Conservation (phyloP, 805 yeast species). For the Spathaspora hagerdaliae region DNA sequence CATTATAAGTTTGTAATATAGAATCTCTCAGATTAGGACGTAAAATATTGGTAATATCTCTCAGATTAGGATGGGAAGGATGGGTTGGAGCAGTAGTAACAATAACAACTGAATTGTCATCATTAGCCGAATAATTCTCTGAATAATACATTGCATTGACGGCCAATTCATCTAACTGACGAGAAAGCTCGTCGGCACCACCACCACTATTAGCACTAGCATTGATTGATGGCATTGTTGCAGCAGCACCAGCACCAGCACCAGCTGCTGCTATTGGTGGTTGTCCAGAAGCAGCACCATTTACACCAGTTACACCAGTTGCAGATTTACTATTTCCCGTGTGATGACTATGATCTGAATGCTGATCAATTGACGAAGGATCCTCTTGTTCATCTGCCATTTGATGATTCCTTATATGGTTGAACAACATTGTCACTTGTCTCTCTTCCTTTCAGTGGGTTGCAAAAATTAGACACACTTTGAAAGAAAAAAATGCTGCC, state of each 20-base stretch:
- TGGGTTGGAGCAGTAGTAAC: neutral
- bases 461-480: too few species aligned
- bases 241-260: neutral
- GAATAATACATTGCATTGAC: slow-evolving; percentile 1
- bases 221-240: neutral
- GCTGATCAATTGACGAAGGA: neutral
- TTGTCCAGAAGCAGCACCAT: too few species aligned
- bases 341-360: neutral
- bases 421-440: too few species aligned
- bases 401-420: too few species aligned
- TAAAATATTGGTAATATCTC: too few species aligned
- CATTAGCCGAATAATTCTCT: neutral
- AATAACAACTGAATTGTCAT: neutral
- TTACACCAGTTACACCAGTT: too few species aligned
- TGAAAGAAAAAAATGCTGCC: too few species aligned
- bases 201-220: neutral
- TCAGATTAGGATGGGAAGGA: too few species aligned
- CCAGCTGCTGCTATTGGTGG: too few species aligned
- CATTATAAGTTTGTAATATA: neutral
- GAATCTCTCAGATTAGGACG: neutral
- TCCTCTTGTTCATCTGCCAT: neutral
- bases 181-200: neutral
- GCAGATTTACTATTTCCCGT: too few species aligned
- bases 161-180: neutral
- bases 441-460: too few species aligned